These are phyloP conservation scores for Clonostachys chloroleuca DNA, from an alignment of 2,329 filamentous ascomycete genomes.

Conservation along the genomic window DNA sequence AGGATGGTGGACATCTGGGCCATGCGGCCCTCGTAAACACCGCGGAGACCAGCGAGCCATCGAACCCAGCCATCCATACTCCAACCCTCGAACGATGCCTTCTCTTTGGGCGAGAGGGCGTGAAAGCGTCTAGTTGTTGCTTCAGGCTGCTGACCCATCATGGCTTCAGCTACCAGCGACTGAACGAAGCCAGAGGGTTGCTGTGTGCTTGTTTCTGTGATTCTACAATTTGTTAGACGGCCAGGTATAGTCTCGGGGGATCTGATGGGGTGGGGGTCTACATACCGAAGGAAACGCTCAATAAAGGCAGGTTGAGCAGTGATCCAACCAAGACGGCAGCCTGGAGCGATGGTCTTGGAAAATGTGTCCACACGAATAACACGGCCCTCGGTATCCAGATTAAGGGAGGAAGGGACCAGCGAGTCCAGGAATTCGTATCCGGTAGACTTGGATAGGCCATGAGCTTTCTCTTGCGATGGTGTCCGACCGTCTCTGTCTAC, in stretches of 20 bases:
- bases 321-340: conserved; percentile 86
- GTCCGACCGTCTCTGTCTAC: conserved; percentile 48
- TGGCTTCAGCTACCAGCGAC: conserved; percentile 69
- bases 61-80: conserved; percentile 81
- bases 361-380: conserved; percentile 91
- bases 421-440: conserved; percentile 80
- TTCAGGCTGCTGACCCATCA: conserved; percentile 63
- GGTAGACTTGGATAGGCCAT: conserved; percentile 31
- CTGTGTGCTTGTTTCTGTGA: conserved; percentile 75
- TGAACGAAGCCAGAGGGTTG: conserved; percentile 90
- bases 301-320: conserved; percentile 77
- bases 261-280: not conserved
- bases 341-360: conserved; percentile 87
- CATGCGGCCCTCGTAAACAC: conserved; percentile 83
- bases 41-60: conserved; percentile 82
- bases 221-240: conserved; percentile 35
- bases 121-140: conserved; percentile 32
- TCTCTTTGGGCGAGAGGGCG: conserved; percentile 40
- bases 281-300: conserved; percentile 55
- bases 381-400: conserved; percentile 77
- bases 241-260: not conserved
- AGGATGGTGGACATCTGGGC: conserved; percentile 70
- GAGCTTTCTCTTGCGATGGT: conserved; percentile 19
- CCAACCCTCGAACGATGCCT: conserved; percentile 58
- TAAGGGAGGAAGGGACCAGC: conserved; percentile 77